Conservation (phyloP, 768 basidiomycete species). For the Psilocybe cubensis region DNA sequence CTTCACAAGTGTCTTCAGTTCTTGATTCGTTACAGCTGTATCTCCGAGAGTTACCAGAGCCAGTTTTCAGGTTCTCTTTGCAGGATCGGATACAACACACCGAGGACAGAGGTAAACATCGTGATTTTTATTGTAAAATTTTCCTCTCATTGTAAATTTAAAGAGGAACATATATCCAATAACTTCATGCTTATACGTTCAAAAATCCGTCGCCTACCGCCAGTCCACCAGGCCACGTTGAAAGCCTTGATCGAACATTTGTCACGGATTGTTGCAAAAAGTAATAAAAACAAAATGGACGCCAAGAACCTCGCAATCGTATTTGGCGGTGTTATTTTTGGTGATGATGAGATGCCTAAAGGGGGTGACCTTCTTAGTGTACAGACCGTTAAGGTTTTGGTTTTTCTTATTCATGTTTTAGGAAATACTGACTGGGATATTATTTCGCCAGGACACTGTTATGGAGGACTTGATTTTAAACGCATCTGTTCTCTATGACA, state of each 20-base stretch:
- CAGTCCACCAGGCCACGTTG: conserved; percentile 85
- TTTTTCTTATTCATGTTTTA: background rate
- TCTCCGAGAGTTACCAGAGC: conserved; percentile 87
- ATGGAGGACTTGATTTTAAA: conserved; percentile 88
- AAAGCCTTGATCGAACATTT: conserved; percentile 85
- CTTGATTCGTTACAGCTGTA: conserved; percentile 55
- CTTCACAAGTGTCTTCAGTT: background rate
- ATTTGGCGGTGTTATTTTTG: conserved; percentile 87
- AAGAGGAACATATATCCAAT: conserved; percentile 74
- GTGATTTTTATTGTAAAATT: background rate
- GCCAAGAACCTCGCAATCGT: conserved; percentile 90
- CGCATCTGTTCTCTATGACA: conserved; percentile 69
- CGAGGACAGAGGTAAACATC: conserved; percentile 66
- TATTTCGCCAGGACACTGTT: conserved; percentile 43
- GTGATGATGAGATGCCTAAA: conserved; percentile 88
- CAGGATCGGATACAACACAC: conserved; percentile 84
- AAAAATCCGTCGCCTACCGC: conserved; percentile 82
- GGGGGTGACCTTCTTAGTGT: conserved; percentile 76
- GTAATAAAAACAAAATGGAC: conserved; percentile 92
- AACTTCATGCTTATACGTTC: conserved; percentile 81
- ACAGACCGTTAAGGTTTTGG: conserved; percentile 70
- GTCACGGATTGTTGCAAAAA: conserved; percentile 63
- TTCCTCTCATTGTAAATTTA: background rate
- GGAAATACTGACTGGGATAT: background rate
- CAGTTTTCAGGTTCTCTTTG: conserved; percentile 80